Percentiles rank a stretch among this genome's conserved stretches.
These are phyloP conservation scores for Nicotiana obtusifolia DNA, from an alignment of 257 asterid genomes.

Conservation along the genomic window DNA sequence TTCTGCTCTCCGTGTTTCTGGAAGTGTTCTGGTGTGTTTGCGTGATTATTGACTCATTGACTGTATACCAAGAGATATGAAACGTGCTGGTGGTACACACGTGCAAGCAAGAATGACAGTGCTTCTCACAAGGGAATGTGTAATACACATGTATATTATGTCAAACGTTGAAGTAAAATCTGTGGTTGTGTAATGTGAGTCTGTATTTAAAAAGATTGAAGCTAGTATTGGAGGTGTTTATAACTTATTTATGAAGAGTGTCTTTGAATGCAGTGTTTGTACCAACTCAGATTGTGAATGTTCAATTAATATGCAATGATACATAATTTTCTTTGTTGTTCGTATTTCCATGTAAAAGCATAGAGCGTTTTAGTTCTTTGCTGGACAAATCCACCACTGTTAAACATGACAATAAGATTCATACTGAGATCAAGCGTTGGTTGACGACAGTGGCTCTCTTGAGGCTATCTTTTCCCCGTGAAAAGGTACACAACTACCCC, in stretches of 20 bases:
- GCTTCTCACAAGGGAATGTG: background rate
- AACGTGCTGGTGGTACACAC: background rate
- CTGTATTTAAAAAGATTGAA: background rate
- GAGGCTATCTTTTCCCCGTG: conserved; percentile 2
- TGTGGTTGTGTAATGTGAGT: background rate
- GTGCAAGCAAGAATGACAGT: background rate
- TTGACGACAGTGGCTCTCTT: background rate
- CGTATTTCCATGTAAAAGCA: background rate
- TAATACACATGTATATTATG: background rate
- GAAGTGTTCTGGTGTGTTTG: background rate
- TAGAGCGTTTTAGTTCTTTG: background rate
- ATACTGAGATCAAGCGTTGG: background rate
- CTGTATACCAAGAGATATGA: background rate
- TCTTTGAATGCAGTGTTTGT: background rate
- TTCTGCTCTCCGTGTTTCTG: background rate
- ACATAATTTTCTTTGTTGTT: background rate
- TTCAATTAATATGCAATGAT: background rate
- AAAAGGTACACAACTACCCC: conserved; percentile 52
- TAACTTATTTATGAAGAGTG: conserved; percentile 1
- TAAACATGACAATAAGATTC: background rate
- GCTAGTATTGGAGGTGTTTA: background rate
- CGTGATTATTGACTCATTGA: background rate
- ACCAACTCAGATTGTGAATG: background rate
- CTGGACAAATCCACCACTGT: conserved; percentile 1
- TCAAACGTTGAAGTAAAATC: background rate